Conservation (phyloP, 2,329 filamentous ascomycete species). For the Juglanconis juglandina region DNA sequence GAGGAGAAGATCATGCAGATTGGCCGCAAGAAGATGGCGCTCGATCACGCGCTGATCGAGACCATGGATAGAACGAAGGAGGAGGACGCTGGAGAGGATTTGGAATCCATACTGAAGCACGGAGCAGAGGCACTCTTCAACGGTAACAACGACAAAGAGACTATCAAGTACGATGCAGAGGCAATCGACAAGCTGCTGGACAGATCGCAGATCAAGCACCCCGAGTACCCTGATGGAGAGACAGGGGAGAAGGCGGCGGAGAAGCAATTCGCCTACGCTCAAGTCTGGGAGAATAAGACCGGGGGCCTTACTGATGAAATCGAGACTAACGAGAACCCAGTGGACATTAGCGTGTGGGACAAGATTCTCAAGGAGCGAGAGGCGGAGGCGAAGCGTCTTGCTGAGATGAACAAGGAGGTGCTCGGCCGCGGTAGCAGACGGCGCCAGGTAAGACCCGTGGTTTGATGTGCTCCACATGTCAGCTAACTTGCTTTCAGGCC, state of each 20-base stretch:
- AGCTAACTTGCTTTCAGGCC: constrained; percentile 8
- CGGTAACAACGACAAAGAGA: constrained; percentile 64
- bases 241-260: constrained; percentile 50
- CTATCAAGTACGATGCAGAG: constrained; percentile 76
- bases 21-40: constrained; percentile 89
- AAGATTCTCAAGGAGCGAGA: constrained; percentile 83
- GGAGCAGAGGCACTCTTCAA: constrained; percentile 85
- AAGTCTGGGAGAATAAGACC: constrained; percentile 86
- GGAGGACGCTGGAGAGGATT: constrained; percentile 73
- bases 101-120: constrained; percentile 83
- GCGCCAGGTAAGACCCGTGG: constrained; percentile 44
- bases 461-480: neutral
- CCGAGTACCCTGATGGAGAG: constrained; percentile 57
- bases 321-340: constrained; percentile 49
- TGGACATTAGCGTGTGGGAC: constrained; percentile 78
- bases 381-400: constrained; percentile 69
- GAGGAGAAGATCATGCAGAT: constrained; percentile 97
- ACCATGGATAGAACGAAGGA: constrained; percentile 68
- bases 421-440: constrained; percentile 82
- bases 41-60: constrained; percentile 93
- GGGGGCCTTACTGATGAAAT: constrained; percentile 63
- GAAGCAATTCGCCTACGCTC: constrained; percentile 82
- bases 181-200: constrained; percentile 91
- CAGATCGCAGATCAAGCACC: constrained; percentile 74
- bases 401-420: constrained; percentile 65